Conservation (phyloP, 345 rosid genomes). For the Eucalyptus virginea region DNA sequence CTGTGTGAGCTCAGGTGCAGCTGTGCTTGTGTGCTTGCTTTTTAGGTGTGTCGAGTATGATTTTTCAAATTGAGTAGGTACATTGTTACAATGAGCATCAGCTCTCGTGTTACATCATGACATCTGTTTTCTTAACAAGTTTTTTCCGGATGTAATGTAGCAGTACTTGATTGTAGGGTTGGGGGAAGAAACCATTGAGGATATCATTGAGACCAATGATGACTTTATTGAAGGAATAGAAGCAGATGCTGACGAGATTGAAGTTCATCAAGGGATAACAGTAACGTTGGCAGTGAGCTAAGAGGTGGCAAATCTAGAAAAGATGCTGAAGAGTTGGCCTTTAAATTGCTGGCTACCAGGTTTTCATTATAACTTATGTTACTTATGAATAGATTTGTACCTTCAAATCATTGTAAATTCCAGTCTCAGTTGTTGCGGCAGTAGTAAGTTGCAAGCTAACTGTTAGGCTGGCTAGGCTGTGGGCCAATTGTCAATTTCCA, state of each 20-base stretch:
- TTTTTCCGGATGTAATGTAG: not conserved
- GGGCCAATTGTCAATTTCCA: not conserved
- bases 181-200: constrained; percentile 9
- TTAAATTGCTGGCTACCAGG: constrained; percentile 59
- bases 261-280: constrained; percentile 3
- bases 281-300: not conserved
- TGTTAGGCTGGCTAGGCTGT: not conserved
- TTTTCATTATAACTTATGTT: not conserved
- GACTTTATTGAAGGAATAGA: constrained; percentile 12
- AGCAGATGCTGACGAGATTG: constrained; percentile 17
- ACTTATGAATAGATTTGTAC: not conserved
- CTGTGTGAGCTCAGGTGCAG: not conserved
- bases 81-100: not conserved
- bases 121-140: not conserved
- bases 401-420: not conserved
- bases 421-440: not conserved
- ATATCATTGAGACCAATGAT: not conserved
- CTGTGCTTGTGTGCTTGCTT: not conserved
- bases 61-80: not conserved
- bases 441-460: not conserved
- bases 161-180: not conserved
- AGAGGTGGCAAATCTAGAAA: constrained; percentile 12
- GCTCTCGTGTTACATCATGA: not conserved
- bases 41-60: not conserved
- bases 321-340: constrained; percentile 52